A percentile compares a stretch with the other conserved stretches of the same genome.
Conservation (phyloP, 768 basidiomycete species). For the Lentinula raphanica region DNA sequence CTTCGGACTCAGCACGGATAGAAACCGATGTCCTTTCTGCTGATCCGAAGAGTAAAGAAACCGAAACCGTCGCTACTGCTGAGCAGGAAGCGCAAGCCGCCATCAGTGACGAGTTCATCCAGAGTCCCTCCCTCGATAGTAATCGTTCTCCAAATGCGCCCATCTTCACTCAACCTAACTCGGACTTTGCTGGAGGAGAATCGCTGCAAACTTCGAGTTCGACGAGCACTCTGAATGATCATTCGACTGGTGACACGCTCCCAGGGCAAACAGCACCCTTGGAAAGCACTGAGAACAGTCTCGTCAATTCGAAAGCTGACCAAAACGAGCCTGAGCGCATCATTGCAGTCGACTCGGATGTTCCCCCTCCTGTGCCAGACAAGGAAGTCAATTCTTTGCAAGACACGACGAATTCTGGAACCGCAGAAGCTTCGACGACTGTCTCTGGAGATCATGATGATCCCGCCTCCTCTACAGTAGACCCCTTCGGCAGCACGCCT, state of each 20-base stretch:
- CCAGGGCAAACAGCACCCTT: neutral
- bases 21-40: too few relatives aligned
- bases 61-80: neutral
- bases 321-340: neutral
- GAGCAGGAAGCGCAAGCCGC: neutral
- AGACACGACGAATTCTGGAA: neutral
- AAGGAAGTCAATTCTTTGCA: neutral
- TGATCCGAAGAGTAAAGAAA: too few relatives aligned
- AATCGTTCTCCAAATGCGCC: neutral
- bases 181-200: too few relatives aligned
- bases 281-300: neutral
- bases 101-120: neutral
- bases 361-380: neutral
- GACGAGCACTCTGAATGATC: neutral
- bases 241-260: neutral
- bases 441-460: too few relatives aligned
- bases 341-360: neutral
- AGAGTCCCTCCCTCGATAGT: too few relatives aligned
- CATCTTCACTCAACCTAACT: too few relatives aligned
- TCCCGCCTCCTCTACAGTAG: too few relatives aligned
- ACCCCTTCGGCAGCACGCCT: too few relatives aligned
- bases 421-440: neutral
- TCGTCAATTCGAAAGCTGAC: neutral
- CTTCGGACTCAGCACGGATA: neutral
- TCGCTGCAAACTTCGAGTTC: neutral